Evolutionary conservation across 768 basidiomycete genomes (phyloP).

Genomic region (Tylopilus balloui): DNA sequence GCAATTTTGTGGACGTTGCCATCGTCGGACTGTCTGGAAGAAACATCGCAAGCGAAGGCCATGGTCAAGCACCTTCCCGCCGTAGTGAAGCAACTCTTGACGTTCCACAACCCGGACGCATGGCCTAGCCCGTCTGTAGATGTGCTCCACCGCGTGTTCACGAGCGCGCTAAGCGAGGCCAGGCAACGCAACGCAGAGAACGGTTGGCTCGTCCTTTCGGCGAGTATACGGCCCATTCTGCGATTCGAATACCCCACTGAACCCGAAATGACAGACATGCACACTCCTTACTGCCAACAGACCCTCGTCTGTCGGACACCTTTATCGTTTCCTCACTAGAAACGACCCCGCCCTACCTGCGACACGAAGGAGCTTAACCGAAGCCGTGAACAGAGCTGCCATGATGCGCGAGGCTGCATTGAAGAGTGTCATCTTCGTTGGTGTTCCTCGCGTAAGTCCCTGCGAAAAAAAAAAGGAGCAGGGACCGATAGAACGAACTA

Average conservation of each 20-base stretch:
- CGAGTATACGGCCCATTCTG: constrained; percentile 33
- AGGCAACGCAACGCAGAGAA: constrained; percentile 59
- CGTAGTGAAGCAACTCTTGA: constrained; percentile 66
- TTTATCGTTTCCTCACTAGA: constrained; percentile 75
- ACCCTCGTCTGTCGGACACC: constrained; percentile 70
- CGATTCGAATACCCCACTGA: constrained; percentile 20
- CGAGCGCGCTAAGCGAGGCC: constrained; percentile 63
- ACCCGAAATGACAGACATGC: constrained; percentile 58
- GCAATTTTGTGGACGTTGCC: background rate
- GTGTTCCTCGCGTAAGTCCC: constrained; percentile 70
- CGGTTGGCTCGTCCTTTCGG: constrained; percentile 79
- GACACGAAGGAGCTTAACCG: constrained; percentile 43
- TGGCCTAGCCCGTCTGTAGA: constrained; percentile 52
- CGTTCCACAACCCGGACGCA: constrained; percentile 59
- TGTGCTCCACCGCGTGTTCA: constrained; percentile 52
- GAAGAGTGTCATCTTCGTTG: constrained; percentile 87
- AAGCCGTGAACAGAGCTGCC: constrained; percentile 69
- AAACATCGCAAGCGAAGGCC: too few relatives aligned
- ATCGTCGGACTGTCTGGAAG: background rate
- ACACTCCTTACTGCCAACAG: constrained; percentile 79
- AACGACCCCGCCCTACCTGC: constrained; percentile 36
- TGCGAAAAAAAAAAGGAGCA: background rate
- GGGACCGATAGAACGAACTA: constrained; percentile 4
- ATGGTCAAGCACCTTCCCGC: constrained; percentile 52
- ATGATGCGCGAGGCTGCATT: constrained; percentile 86